These are phyloP conservation scores for Physaria fendleri DNA, from an alignment of 345 rosid species.

Conservation along the genomic window DNA sequence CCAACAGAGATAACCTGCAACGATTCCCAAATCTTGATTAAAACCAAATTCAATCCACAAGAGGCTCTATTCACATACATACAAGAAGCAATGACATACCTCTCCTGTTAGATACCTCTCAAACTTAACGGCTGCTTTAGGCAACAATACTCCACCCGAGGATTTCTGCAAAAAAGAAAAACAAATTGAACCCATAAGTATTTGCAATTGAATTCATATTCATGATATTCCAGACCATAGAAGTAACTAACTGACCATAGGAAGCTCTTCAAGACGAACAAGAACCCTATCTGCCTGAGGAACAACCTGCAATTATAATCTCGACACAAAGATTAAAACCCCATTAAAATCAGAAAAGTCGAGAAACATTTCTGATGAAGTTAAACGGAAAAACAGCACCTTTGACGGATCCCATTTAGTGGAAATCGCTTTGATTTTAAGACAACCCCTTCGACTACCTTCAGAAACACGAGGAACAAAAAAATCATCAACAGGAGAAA, in stretches of 20 bases:
- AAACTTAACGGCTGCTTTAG: slow-evolving; percentile 87
- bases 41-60: background rate
- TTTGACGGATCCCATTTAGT: slow-evolving; percentile 77
- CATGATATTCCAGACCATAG: background rate
- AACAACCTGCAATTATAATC: slow-evolving; percentile 52
- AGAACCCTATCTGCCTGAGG: slow-evolving; percentile 95
- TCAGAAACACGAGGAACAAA: background rate
- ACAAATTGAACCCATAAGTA: background rate
- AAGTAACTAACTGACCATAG: slow-evolving; percentile 33
- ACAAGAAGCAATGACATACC: slow-evolving; percentile 37
- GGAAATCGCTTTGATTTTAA: slow-evolving; percentile 58
- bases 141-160: slow-evolving; percentile 80
- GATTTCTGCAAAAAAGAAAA: slow-evolving; percentile 59
- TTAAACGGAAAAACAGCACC: slow-evolving; percentile 30
- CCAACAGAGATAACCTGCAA: slow-evolving; percentile 72
- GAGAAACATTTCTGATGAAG: background rate
- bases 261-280: slow-evolving; percentile 69
- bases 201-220: background rate
- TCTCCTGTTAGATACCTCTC: slow-evolving; percentile 82
- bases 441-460: slow-evolving; percentile 42
- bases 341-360: background rate
- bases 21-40: background rate
- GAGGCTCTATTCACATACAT: background rate
- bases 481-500: background rate
- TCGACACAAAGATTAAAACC: background rate